Base-by-base conservation (phyloP, 164 flowering plant genomes). In the Dillenia suffruticosa region DNA sequence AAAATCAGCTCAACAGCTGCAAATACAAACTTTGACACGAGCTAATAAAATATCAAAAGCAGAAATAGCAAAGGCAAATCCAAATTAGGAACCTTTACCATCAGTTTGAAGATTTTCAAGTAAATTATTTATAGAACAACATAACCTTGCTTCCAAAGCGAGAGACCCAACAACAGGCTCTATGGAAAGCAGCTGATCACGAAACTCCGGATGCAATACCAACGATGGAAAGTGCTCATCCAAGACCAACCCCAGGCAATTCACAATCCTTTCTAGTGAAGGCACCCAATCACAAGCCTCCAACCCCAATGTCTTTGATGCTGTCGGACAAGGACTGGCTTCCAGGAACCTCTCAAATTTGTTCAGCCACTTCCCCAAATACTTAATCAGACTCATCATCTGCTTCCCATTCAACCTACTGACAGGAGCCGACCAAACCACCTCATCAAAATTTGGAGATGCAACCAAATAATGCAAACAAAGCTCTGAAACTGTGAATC, bases 301-400 rank as follows among this genome's bases (percentile, higher is more conserved):
- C 74, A 86, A 72, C 16, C 83, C 86, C 63, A 81, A 56, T 43
- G 22, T 16, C 6, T 70, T 65, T 3, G 74, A 70, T 2, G 83
- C 89, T 53, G 71, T 64, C 0, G 81, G 76, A 67, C 92, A 88
- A 0, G 87, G 82, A 40, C 46, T 71, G 2, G 81, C 93, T 62
- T 83, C 81, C 43, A 97, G 97, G 72, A 95, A 89, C 76, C 73
- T 89, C 69, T 86, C 84, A 59, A 83, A 95, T 70, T 95, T 89
- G 64, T 67, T 85, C 77, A 92, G 55, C 99, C 97, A 95, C 71
- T 92, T 95, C 14, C 79, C 81, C 54, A 92, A 58, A 58, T 95
- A 95, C 63, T 65, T 49, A 67, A 88, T 68, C 78, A 95, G 70
- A 12, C 69, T 69, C 80, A 73, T 65, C 72, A 83, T 71, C 78